Base-by-base conservation (phyloP, 176 grass and related monocot genomes). In the Elymus sibiricus region DNA sequence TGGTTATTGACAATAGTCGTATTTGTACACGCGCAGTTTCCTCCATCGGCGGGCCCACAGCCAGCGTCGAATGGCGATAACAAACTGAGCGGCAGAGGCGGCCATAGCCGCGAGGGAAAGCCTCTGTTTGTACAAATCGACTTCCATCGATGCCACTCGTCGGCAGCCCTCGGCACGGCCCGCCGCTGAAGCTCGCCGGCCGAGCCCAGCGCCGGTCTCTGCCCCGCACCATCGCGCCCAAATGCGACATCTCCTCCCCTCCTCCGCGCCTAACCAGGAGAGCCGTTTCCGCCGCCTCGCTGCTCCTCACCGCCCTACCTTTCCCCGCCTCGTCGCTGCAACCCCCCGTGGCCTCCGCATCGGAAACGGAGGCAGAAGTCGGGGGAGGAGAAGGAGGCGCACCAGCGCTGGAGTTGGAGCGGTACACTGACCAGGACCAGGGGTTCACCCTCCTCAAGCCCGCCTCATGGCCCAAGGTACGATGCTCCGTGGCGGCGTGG, bases 361-460 rank as follows among this genome's bases (percentile, higher is more conserved):
- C 67, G 11, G 85, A 88, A 28, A 28, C 46, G 35, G 80, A 26
- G 17, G 53, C 11, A 24, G 22, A 53, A 16, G 80, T 3, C 27
- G 27, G 3, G 46, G 32, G 21, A 78, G 76, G 13, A 84, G 34
- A 8, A 6, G 74, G 66, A 65, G 22, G 10, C 27, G 11, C 29
- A 6, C 46, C 24, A 0, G 81, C 42, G 62, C 26, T 89, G n/a
- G 65, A 82, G 21, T 15, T 98, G 70, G 88, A 92, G 70, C 79
- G 84, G 40, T 98, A 95, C 83, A 91, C 63, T 0, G 90, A 98
- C 82, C 64, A 76, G 39, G 84, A 83, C 19, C 75, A 92, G 84
- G 96, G 96, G 3, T 98, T 95, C 89, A 92, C 93, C 37, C 84
- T 98, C 68, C 77, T 95, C 58, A 94, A 85, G 43, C 96, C 92